phyloP scores from a whole-genome alignment of 345 rosid species.

The Hibiscus trionum region DNA sequence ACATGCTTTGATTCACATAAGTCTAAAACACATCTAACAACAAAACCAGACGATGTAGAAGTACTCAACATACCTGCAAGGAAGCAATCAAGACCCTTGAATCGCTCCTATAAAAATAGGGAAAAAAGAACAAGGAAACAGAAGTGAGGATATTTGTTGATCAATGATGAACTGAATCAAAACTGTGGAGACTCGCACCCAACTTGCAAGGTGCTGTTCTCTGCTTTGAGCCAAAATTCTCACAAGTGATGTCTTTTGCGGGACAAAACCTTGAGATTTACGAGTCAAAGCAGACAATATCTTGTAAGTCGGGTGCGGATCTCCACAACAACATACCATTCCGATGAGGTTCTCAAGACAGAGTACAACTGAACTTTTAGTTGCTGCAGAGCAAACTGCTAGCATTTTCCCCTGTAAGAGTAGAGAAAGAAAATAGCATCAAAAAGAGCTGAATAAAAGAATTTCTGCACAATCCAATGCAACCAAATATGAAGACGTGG shows the following conservation, averaged over 20 bases:
- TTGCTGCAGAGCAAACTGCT: constrained; percentile 95
- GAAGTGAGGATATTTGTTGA: not conserved
- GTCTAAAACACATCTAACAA: not conserved
- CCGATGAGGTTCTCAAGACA: constrained; percentile 88
- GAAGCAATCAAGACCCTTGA: constrained; percentile 89
- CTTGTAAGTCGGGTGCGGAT: not conserved
- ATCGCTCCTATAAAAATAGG: constrained; percentile 51
- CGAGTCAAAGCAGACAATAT: not conserved
- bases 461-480: too few relatives aligned
- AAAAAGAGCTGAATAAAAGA: not conserved
- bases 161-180: not conserved
- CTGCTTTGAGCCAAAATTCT: too few relatives aligned
- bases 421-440: not conserved
- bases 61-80: constrained; percentile 54
- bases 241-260: not conserved
- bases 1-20: not conserved
- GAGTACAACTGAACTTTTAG: constrained; percentile 88
- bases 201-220: too few relatives aligned
- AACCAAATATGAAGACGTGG: too few relatives aligned
- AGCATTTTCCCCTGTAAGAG: constrained; percentile 59
- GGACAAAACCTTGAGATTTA: not conserved
- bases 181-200: constrained; percentile 6
- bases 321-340: constrained; percentile 28
- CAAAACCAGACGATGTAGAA: not conserved
- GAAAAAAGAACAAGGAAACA: constrained; percentile 6